Evolutionary conservation across 2,329 filamentous ascomycete species (phyloP).

Genomic region (Tolypocladium ophioglossoides): DNA sequence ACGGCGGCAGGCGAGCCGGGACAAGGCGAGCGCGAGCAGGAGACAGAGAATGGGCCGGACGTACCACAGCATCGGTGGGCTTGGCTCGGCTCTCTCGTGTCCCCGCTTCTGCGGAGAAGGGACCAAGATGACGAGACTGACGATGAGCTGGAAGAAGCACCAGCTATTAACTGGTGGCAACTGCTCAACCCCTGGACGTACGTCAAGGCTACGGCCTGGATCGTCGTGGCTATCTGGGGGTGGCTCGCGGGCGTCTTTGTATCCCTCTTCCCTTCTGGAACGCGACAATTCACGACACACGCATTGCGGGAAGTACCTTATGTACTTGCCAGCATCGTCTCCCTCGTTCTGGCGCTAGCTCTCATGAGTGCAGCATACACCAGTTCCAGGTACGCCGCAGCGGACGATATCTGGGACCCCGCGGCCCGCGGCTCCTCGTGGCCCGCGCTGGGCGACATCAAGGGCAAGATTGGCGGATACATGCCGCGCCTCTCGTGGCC

Average conservation of each 20-base stretch:
- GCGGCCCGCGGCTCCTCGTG: neutral
- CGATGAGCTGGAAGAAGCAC: neutral
- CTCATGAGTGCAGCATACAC: neutral
- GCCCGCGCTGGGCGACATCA: constrained; percentile 3
- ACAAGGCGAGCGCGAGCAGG: neutral
- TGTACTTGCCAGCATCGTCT: constrained; percentile 1
- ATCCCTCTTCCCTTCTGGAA: constrained; percentile 2
- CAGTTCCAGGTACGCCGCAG: neutral
- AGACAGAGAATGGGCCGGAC: neutral
- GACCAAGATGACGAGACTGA: constrained; percentile 1
- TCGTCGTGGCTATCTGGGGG: constrained; percentile 11
- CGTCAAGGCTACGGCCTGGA: constrained; percentile 13
- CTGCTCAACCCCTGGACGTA: constrained; percentile 22
- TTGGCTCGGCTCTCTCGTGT: neutral
- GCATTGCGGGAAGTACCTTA: constrained; percentile 3
- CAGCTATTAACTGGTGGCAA: constrained; percentile 11
- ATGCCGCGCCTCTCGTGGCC: constrained; percentile 18
- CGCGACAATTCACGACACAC: constrained; percentile 5
- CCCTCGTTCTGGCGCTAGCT: constrained; percentile 3
- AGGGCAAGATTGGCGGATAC: constrained; percentile 9
- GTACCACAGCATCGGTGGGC: neutral
- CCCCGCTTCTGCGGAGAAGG: neutral
- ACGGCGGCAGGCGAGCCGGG: neutral
- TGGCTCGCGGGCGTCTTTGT: constrained; percentile 6
- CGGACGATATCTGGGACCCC: constrained; percentile 4